These are phyloP conservation scores for Anthracocystis panici-leucophaei DNA, from an alignment of 1,284 basidiomycete genomes.

Conservation along the genomic window DNA sequence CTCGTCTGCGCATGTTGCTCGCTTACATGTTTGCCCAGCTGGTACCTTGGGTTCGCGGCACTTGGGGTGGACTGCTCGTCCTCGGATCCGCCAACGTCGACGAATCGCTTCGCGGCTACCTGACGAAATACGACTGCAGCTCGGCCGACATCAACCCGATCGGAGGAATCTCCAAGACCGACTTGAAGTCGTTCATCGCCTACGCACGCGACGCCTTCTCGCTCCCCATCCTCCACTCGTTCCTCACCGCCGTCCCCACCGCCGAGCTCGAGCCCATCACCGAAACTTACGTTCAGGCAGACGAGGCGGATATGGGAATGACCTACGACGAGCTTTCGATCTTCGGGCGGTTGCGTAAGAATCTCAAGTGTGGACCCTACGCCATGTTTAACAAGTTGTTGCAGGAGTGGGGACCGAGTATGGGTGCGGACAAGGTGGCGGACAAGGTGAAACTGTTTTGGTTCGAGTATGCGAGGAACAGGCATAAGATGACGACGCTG, in stretches of 20 bases:
- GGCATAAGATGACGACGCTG: conserved; percentile 99
- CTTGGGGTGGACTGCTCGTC: conserved; percentile 86
- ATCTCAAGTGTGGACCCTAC: conserved; percentile 96
- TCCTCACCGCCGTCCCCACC: conserved; percentile 90
- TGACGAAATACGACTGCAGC: conserved; percentile 93
- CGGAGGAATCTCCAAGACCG: conserved; percentile 96
- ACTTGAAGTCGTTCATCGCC: conserved; percentile 93
- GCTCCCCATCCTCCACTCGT: conserved; percentile 83
- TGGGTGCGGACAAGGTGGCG: conserved; percentile 78
- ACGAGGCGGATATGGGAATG: conserved; percentile 95
- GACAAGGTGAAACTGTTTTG: conserved; percentile 98
- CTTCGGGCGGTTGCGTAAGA: conserved; percentile 91
- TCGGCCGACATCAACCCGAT: conserved; percentile 95
- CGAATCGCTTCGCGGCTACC: conserved; percentile 95
- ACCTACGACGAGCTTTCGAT: conserved; percentile 96
- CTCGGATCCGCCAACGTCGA: conserved; percentile 98
- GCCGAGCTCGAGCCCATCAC: conserved; percentile 97
- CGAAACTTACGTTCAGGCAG: conserved; percentile 90
- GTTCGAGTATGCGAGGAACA: conserved; percentile 94
- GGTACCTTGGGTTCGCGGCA: conserved; percentile 89
- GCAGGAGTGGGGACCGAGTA: conserved; percentile 82
- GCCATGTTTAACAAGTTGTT: conserved; percentile 94
- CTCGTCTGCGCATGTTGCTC: conserved; percentile 93
- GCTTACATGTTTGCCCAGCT: conserved; percentile 97
- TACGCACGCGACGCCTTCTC: conserved; percentile 84